Base-by-base conservation (phyloP, 31 red algal genomes). In the Odonthalia washingtoniensis region DNA sequence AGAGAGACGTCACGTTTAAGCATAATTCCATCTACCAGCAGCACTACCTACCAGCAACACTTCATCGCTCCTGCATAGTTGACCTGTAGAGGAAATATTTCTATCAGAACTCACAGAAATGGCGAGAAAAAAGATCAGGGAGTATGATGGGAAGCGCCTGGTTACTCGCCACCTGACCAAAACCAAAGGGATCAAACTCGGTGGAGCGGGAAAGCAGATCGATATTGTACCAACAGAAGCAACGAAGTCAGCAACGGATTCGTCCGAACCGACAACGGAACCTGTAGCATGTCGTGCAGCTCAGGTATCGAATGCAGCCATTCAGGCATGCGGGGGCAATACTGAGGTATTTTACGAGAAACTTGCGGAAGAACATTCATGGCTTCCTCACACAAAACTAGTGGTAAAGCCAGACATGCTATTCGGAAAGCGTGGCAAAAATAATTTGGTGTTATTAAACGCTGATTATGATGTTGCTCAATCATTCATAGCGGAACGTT, bases 401-500 rank as follows among this genome's bases (percentile, higher is more conserved):
- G 98, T 99, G 30, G 95, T 99, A 18, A 99, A 99, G 68, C 98
- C 98, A 38, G 98, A 99, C 72, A 99, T 99, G 98, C 70, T 99
- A 3, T 99, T 99, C 60, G 98, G 98, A 0, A 97, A 97, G 82
- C 93, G 98, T 26, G 98, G 98, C 2, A 97, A 97, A 80, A 95
- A 96, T 67, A 95, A 99, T 57, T 87, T 99, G 26, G 98, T 99
- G 24, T 46, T 92, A 9, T 83, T 99, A 34, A 88, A 97, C 63
- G 93, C 87, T 9, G 85, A 96, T 86, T 89, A 92, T 70, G 26
- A 84, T 37, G 62, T 65, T 4, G 98, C 93, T 3, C 83, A 85
- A 40, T 28, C 35, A 2, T 95, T 95, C 63, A 89, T 97, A 42
- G 36, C 70, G 38, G 75, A 85, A 40, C 82, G 66, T 0, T 78